phyloP scores from a whole-genome alignment of 306 rosid species.

The Trichosanthes truncata region DNA sequence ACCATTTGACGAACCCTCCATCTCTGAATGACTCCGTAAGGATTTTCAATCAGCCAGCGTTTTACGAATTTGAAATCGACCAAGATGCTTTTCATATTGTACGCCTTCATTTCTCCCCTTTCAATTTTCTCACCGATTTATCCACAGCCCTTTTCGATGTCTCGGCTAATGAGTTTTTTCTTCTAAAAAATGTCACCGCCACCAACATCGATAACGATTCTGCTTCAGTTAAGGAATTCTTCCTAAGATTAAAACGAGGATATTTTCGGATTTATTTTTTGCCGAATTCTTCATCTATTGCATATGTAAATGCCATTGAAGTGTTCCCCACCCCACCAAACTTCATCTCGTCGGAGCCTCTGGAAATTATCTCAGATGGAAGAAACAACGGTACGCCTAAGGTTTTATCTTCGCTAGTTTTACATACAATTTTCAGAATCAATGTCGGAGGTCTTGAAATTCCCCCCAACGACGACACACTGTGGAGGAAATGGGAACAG shows the following conservation, averaged over 20 bases:
- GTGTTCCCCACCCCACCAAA: constrained; percentile 20
- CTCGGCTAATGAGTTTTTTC: constrained; percentile 18
- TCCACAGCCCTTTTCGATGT: constrained; percentile 26
- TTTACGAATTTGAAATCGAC: constrained; percentile 17
- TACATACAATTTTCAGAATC: constrained; percentile 22
- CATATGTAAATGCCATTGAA: constrained; percentile 47
- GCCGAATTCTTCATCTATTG: constrained; percentile 28
- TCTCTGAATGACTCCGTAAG: constrained; percentile 21
- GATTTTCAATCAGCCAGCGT: constrained; percentile 12
- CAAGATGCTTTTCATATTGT: constrained; percentile 13
- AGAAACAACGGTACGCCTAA: too few species aligned
- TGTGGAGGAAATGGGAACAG: constrained; percentile 21
- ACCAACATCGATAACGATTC: background rate
- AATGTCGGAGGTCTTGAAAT: constrained; percentile 26
- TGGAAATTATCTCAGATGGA: background rate
- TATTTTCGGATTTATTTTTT: constrained; percentile 17
- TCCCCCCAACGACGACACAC: background rate
- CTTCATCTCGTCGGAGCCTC: background rate
- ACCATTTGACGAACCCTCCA: background rate
- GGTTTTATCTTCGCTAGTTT: constrained; percentile 1
- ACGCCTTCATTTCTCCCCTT: constrained; percentile 40
- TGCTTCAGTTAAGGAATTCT: constrained; percentile 23
- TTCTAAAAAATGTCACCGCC: constrained; percentile 24
- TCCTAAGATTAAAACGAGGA: background rate
- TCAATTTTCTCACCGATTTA: constrained; percentile 18